phyloP scores from a whole-genome alignment of 2,329 filamentous ascomycete species.

The Colletotrichum somersetense region DNA sequence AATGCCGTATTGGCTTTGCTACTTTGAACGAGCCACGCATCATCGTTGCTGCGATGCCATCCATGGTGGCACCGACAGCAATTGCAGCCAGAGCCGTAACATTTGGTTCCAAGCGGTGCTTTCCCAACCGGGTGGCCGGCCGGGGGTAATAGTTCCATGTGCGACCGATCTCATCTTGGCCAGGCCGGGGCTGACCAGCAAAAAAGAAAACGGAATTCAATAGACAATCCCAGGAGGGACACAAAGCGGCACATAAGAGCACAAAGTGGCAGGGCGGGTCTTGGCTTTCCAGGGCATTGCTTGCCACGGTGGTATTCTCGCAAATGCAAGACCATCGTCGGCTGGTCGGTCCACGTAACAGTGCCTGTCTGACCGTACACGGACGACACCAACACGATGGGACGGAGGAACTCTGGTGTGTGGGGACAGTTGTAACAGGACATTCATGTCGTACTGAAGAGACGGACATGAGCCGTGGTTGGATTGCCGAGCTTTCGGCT shows the following conservation, averaged over 20 bases:
- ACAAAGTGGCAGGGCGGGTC: constrained; percentile 12
- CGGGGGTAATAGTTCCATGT: constrained; percentile 12
- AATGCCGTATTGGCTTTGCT: too few species aligned
- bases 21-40: not conserved
- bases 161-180: constrained; percentile 23
- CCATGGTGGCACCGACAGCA: not conserved
- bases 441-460: constrained; percentile 23
- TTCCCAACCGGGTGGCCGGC: constrained; percentile 19
- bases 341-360: not conserved
- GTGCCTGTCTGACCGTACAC: constrained; percentile 25
- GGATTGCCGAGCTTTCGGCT: constrained; percentile 27
- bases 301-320: constrained; percentile 6
- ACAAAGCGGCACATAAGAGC: constrained; percentile 11
- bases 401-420: constrained; percentile 25
- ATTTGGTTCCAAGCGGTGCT: not conserved
- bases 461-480: constrained; percentile 5
- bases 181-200: constrained; percentile 26
- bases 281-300: constrained; percentile 12
- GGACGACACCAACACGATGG: constrained; percentile 28
- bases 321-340: constrained; percentile 8
- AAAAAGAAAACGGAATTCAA: constrained; percentile 10
- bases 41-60: not conserved
- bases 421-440: constrained; percentile 22
- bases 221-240: constrained; percentile 8
- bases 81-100: not conserved